Evolutionary conservation across 208 protist species (phyloP).

Genomic region (Porcisia deanei): DNA sequence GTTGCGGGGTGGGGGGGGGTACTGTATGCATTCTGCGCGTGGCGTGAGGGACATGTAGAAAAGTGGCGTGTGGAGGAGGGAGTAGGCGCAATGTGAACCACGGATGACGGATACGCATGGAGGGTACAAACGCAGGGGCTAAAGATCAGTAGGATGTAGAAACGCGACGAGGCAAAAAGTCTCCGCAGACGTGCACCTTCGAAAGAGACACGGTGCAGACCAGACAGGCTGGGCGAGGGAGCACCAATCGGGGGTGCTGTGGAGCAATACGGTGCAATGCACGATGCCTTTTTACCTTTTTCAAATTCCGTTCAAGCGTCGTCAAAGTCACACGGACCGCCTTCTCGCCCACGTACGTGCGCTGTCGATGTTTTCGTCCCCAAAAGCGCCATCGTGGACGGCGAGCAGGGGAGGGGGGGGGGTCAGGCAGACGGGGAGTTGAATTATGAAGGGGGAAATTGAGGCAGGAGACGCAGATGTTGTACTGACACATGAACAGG

Average conservation of each 20-base stretch:
- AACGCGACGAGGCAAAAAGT: background rate
- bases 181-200: background rate
- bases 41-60: background rate
- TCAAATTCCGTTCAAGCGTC: background rate
- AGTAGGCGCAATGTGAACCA: background rate
- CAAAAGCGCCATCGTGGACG: background rate
- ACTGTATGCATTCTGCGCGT: too few relatives aligned
- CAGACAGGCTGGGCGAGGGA: background rate
- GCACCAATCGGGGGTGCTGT: background rate
- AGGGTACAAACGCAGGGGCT: background rate
- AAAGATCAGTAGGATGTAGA: background rate
- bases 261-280: background rate
- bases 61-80: background rate
- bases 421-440: background rate
- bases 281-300: too few relatives aligned
- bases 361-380: background rate
- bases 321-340: background rate
- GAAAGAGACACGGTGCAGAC: background rate
- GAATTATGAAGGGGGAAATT: background rate
- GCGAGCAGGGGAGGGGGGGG: background rate
- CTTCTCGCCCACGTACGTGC: background rate
- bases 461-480: background rate
- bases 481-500: background rate
- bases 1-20: too few relatives aligned
- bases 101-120: background rate